phyloP scores from a whole-genome alignment of 2,329 filamentous ascomycete genomes.

The Pyrenochaeta sp. region DNA sequence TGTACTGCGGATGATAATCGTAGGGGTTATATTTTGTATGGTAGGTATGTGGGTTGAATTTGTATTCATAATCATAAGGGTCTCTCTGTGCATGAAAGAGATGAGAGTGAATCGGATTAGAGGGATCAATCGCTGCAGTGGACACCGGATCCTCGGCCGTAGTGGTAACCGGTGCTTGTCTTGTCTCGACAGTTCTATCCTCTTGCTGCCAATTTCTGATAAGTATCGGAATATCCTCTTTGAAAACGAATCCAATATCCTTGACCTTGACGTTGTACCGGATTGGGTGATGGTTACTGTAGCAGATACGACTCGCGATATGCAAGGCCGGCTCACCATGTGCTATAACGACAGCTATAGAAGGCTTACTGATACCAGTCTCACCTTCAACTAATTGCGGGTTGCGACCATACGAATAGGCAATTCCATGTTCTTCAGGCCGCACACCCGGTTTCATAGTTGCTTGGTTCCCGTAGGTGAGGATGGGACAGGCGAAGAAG shows the following conservation, averaged over 20 bases:
- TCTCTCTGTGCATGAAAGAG: not conserved
- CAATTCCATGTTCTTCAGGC: conserved; percentile 47
- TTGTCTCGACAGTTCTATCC: not conserved
- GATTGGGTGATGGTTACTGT: conserved; percentile 51
- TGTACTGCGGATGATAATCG: not conserved
- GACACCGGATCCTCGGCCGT: not conserved
- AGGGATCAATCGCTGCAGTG: not conserved
- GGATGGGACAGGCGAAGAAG: conserved; percentile 41
- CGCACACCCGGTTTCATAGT: conserved; percentile 47
- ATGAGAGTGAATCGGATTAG: no score
- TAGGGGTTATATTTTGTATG: no score
- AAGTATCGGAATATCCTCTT: conserved; percentile 25
- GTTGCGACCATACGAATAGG: conserved; percentile 29
- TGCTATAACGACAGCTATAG: conserved; percentile 40
- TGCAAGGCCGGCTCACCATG: not conserved
- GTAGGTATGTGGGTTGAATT: not conserved
- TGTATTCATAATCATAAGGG: not conserved
- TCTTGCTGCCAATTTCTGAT: conserved; percentile 20
- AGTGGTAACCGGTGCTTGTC: not conserved
- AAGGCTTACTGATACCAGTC: conserved; percentile 45
- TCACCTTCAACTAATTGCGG: conserved; percentile 31
- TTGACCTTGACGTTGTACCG: conserved; percentile 56
- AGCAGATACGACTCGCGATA: conserved; percentile 26
- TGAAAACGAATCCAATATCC: conserved; percentile 47
- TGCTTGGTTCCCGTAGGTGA: conserved; percentile 49